These are phyloP conservation scores for Oryza glumipatula DNA, from an alignment of 176 grass and related monocot species.

Conservation along the genomic window DNA sequence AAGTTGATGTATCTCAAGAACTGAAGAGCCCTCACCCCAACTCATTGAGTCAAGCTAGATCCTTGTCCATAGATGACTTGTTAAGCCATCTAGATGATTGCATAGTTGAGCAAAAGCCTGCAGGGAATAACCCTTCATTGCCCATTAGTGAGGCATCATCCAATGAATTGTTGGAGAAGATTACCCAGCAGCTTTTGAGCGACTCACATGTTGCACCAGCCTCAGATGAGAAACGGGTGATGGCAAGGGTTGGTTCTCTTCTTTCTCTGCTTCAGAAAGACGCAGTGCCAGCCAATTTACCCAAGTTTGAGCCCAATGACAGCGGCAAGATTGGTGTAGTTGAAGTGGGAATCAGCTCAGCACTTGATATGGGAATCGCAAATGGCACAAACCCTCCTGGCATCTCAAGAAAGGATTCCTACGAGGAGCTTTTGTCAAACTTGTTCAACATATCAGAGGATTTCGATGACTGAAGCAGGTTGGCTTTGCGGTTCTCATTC, in stretches of 20 bases:
- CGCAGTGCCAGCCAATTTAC: neutral
- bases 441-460: constrained; percentile 55
- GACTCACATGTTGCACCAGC: constrained; percentile 47
- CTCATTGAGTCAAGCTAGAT: constrained; percentile 43
- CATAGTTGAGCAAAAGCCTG: constrained; percentile 46
- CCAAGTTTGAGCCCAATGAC: constrained; percentile 11
- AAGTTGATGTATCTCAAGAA: constrained; percentile 24
- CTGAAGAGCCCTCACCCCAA: constrained; percentile 19
- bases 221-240: constrained; percentile 58
- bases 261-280: constrained; percentile 61
- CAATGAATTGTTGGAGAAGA: constrained; percentile 50
- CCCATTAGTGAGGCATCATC: constrained; percentile 23
- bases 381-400: neutral
- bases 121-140: constrained; percentile 28
- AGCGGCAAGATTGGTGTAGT: neutral
- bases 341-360: constrained; percentile 34
- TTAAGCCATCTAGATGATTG: constrained; percentile 53
- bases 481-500: neutral
- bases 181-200: constrained; percentile 62
- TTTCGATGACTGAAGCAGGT: constrained; percentile 23
- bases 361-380: neutral
- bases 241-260: constrained; percentile 64
- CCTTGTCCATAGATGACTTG: constrained; percentile 64
- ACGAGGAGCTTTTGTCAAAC: constrained; percentile 48
- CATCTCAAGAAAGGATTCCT: constrained; percentile 58